These are phyloP conservation scores for Comarum palustre DNA, from an alignment of 306 rosid species.

Conservation along the genomic window DNA sequence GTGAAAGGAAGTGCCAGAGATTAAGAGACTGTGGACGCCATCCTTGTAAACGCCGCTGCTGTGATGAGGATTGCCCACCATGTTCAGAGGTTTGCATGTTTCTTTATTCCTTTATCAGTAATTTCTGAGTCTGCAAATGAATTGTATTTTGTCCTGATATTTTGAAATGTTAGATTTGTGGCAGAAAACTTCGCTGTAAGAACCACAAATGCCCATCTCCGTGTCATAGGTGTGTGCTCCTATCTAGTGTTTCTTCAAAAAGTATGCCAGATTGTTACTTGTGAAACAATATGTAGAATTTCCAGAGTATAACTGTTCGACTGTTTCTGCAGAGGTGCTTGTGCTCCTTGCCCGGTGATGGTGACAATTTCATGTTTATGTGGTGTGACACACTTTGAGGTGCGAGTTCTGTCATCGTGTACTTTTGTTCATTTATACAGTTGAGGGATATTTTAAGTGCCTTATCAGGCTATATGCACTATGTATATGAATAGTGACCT, in stretches of 20 bases:
- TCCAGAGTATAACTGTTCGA: constrained; percentile 2
- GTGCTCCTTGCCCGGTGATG: constrained; percentile 98
- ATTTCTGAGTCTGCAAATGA: constrained; percentile 14
- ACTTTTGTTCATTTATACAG: constrained; percentile 18
- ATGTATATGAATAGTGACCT: constrained; percentile 11
- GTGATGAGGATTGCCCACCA: constrained; percentile 91
- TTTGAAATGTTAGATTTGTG: constrained; percentile 61
- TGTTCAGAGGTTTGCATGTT: constrained; percentile 72
- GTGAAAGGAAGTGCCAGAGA: constrained; percentile 88
- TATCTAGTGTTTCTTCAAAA: neutral
- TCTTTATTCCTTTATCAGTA: neutral
- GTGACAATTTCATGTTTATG: constrained; percentile 87
- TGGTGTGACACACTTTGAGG: constrained; percentile 93
- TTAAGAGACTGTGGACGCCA: constrained; percentile 84
- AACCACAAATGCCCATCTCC: constrained; percentile 96
- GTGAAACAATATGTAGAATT: neutral
- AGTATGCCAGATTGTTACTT: neutral
- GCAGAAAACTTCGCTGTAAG: constrained; percentile 82
- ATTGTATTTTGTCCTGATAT: constrained; percentile 26
- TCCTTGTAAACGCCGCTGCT: constrained; percentile 90
- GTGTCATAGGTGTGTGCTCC: constrained; percentile 71
- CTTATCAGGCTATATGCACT: constrained; percentile 7
- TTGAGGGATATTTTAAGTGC: constrained; percentile 10
- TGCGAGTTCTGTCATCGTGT: constrained; percentile 32
- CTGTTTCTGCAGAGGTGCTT: constrained; percentile 76